phyloP scores from a whole-genome alignment of 2,329 filamentous ascomycete genomes.

The Fusarium heterosporum region DNA sequence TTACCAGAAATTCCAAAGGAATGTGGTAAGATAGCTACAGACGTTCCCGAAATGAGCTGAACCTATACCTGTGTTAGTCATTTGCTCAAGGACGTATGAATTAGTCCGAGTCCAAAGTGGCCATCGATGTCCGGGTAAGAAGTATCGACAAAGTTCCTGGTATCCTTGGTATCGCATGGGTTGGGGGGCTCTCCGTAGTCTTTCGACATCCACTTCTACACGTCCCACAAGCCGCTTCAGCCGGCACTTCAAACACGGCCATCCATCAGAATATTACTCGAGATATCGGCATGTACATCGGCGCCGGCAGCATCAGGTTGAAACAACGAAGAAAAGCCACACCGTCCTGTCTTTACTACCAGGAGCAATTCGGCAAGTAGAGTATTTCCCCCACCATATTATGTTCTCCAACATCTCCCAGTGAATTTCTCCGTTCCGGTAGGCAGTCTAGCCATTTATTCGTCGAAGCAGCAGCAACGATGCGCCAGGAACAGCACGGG shows the following conservation, averaged over 20 bases:
- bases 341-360: neutral
- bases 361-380: neutral
- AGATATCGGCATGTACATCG: neutral
- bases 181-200: neutral
- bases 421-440: neutral
- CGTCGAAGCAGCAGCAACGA: neutral
- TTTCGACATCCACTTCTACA: neutral
- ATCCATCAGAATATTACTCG: neutral
- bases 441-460: neutral
- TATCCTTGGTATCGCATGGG: neutral
- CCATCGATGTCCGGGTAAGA: neutral
- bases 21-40: slow-evolving; percentile 54
- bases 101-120: slow-evolving; percentile 2
- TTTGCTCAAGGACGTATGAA: neutral
- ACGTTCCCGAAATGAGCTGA: slow-evolving; percentile 57
- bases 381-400: neutral
- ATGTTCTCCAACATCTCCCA: neutral
- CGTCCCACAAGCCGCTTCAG: neutral
- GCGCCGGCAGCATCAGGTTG: neutral
- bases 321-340: neutral
- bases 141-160: neutral
- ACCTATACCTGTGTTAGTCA: slow-evolving; percentile 50
- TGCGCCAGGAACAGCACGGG: neutral
- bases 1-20: slow-evolving; percentile 56
- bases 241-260: neutral